Percentiles rank a stretch among this genome's conserved stretches.
phyloP scores from a whole-genome alignment of 768 basidiomycete species.

The Podaxis pistillaris region DNA sequence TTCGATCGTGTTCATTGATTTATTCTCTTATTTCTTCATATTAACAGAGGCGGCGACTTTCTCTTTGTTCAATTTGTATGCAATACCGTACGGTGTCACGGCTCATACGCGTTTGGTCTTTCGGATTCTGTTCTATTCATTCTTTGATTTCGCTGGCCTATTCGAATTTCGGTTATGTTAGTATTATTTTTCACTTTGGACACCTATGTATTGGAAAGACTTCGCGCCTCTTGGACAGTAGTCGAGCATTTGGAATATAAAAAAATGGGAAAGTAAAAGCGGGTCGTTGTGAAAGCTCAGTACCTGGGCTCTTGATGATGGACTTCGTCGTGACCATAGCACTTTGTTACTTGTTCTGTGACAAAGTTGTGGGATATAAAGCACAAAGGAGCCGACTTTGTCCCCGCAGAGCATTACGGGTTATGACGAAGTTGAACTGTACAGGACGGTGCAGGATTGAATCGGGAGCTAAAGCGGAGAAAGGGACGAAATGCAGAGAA shows the following conservation, averaged over 20 bases:
- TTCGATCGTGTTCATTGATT: background rate
- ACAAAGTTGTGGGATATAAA: too few species aligned
- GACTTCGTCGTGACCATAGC: too few species aligned
- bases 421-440: too few species aligned
- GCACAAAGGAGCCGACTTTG: too few species aligned
- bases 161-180: background rate
- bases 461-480: background rate
- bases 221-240: background rate
- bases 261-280: background rate
- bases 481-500: background rate
- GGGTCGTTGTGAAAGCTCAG: background rate
- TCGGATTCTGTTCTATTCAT: background rate
- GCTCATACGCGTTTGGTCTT: background rate
- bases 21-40: too few species aligned
- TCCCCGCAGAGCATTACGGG: too few species aligned
- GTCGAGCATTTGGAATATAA: background rate
- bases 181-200: too few species aligned
- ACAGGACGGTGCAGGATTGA: too few species aligned
- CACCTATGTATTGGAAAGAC: background rate
- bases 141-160: background rate
- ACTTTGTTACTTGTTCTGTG: too few species aligned
- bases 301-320: too few species aligned
- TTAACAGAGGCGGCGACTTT: background rate
- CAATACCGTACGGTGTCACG: background rate
- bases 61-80: background rate